A percentile compares a stretch with the other conserved stretches of the same genome.
These are phyloP conservation scores for Colletotrichum godetiae DNA, from an alignment of 2,329 filamentous ascomycete species.

Conservation along the genomic window DNA sequence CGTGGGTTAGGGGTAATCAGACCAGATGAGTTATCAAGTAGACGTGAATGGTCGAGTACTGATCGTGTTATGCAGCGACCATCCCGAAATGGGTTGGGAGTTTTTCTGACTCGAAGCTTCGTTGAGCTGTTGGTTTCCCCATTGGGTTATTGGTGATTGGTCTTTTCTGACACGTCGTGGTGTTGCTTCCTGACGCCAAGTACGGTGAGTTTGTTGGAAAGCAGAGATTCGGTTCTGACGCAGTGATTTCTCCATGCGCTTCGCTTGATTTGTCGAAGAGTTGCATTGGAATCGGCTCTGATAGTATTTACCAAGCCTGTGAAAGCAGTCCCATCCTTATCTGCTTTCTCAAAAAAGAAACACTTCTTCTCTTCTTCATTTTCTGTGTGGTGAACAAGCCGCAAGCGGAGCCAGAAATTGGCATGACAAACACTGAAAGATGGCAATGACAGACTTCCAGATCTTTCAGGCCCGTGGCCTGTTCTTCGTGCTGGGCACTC, in stretches of 20 bases:
- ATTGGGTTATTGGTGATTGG: neutral
- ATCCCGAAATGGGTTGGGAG: neutral
- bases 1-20: neutral
- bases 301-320: neutral
- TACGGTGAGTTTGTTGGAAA: neutral
- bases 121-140: neutral
- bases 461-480: neutral
- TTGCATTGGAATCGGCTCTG: too few relatives aligned
- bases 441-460: neutral
- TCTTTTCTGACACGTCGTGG: constrained; percentile 5
- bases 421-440: neutral
- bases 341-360: neutral
- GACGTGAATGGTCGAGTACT: neutral
- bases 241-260: neutral
- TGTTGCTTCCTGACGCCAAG: neutral
- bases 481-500: constrained; percentile 25
- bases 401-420: neutral
- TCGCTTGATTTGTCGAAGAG: neutral
- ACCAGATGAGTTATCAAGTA: neutral
- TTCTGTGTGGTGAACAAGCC: neutral
- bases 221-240: neutral
- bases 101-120: constrained; percentile 20
- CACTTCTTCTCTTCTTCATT: neutral
- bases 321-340: neutral
- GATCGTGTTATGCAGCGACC: neutral